These are phyloP conservation scores for Chenopodium suecicum DNA, from an alignment of 148 eudicot genomes.

Conservation along the genomic window DNA sequence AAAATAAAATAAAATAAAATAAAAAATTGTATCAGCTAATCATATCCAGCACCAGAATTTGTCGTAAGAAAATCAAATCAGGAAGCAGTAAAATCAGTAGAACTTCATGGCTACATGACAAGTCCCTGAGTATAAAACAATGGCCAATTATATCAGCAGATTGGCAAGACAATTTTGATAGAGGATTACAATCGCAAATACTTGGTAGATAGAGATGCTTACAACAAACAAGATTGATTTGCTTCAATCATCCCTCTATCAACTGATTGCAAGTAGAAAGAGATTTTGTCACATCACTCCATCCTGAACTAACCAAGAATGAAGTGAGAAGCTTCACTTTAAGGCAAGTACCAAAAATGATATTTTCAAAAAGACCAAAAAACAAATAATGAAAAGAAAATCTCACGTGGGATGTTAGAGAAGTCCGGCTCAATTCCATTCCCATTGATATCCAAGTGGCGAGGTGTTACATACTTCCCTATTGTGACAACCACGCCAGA, in stretches of 20 bases:
- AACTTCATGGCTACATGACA: neutral
- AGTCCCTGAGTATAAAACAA: neutral
- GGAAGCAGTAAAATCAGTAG: neutral
- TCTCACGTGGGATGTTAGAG: conserved; percentile 65
- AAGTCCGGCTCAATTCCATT: conserved; percentile 89
- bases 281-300: conserved; percentile 62
- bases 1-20: too few species aligned
- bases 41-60: neutral
- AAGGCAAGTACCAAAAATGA: neutral
- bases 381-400: neutral
- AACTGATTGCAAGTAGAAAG: conserved; percentile 61
- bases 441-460: conserved; percentile 81
- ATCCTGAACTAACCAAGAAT: conserved; percentile 43
- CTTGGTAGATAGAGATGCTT: neutral
- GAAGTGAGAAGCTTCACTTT: neutral
- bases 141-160: neutral
- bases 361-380: neutral
- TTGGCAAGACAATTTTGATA: neutral
- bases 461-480: conserved; percentile 90
- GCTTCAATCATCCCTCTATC: conserved; percentile 41
- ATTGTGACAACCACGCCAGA: conserved; percentile 89
- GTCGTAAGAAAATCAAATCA: neutral
- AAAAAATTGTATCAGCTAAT: neutral
- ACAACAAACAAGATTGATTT: neutral
- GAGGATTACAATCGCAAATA: neutral